Base-by-base conservation (phyloP, 371 early-diverging fungal species). In the Mucor mucedo region DNA sequence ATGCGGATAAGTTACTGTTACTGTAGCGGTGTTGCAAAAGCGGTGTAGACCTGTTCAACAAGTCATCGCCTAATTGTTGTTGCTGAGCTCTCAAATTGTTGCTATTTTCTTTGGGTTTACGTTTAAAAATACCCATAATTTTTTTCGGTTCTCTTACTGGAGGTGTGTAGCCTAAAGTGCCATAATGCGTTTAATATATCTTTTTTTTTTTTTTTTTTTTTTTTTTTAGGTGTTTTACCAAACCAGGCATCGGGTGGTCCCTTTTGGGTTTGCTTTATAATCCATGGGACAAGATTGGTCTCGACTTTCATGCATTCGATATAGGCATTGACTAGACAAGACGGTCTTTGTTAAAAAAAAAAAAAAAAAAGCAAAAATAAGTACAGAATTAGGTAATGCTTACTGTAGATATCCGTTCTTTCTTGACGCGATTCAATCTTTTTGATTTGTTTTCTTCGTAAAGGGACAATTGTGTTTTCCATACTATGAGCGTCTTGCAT, bases 161-260 rank as follows among this genome's bases (percentile, higher is more conserved):
- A 28, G 68, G 68, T 9, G 62, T 60, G 29, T 70, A 70, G 4
- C 66, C 59, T 61, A 33, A 32, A 29, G 13, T 11, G 1, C 3
- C 3, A 2, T 28, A 50, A 3, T 14, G 45, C n/a, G 5, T 13
- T 44, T 21, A 48, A 28, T 28, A 48, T 8, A 14, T 10, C 28
- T 28, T 44, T 44, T 44, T n/a, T n/a, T n/a, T n/a, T n/a, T n/a
- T n/a, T n/a, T n/a, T 44, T 44, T 44, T 44, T n/a, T 44, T 44
- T 7, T 39, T 39, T 39, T 11, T 8, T 39, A 8, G 11, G 6
- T 39, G 21, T 21, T 21, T 61, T 61, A 61, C 68, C 68, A 62
- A 70, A 70, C 59, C 63, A 70, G 39, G 58, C 66, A 62, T 70
- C 70, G 10, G 70, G 70, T 6, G 70, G 70, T 6, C 70, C 70